phyloP scores from a whole-genome alignment of 371 early-diverging fungal genomes.

The Circinella umbellata region DNA sequence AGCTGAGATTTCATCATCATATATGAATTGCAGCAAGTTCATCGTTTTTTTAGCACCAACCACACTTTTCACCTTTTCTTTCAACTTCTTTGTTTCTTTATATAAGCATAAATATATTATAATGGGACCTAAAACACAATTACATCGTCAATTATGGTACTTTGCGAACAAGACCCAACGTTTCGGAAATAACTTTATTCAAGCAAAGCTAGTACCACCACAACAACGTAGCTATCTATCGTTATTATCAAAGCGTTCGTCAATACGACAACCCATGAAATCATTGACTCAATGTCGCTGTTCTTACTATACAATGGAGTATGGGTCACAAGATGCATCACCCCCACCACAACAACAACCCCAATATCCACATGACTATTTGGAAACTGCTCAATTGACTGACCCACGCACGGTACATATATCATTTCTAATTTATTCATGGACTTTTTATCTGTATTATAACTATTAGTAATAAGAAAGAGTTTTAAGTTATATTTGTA shows the following conservation, averaged over 20 bases:
- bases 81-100: not conserved
- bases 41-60: not conserved
- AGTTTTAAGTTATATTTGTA: too few relatives aligned
- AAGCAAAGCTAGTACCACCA: not conserved
- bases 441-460: too few relatives aligned
- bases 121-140: not conserved
- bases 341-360: slow-evolving; percentile 6
- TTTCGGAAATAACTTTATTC: not conserved
- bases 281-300: not conserved
- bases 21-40: too few relatives aligned
- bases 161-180: not conserved
- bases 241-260: not conserved
- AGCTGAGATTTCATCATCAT: too few relatives aligned
- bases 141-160: slow-evolving; percentile 5
- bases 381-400: slow-evolving; percentile 13
- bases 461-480: not conserved
- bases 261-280: not conserved
- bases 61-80: not conserved
- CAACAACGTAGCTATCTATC: slow-evolving; percentile 1
- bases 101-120: not conserved
- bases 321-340: slow-evolving; percentile 7
- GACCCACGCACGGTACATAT: slow-evolving; percentile 25
- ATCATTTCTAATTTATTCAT: not conserved
- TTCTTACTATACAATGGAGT: slow-evolving; percentile 4
- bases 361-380: slow-evolving; percentile 1